Conservation (phyloP, 2,329 filamentous ascomycete species). For the Biscogniauxia marginata region DNA sequence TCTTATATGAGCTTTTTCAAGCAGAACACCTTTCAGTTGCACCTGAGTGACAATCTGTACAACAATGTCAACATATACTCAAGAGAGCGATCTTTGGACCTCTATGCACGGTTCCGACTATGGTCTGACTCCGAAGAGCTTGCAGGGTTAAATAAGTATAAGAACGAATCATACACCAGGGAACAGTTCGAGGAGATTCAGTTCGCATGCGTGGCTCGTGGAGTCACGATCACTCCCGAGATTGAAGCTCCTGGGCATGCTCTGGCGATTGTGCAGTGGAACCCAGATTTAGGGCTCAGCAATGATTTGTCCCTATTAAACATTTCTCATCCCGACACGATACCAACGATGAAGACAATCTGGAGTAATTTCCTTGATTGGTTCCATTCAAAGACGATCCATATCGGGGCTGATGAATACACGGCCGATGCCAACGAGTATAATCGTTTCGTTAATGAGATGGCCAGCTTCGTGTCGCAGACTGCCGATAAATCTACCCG, state of each 20-base stretch:
- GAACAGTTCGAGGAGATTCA: constrained; percentile 53
- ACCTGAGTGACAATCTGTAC: constrained; percentile 56
- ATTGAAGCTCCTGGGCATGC: constrained; percentile 60
- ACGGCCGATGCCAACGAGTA: constrained; percentile 46
- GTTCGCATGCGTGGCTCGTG: constrained; percentile 48
- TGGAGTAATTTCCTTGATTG: constrained; percentile 54
- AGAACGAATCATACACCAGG: constrained; percentile 55
- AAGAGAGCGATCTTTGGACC: constrained; percentile 43
- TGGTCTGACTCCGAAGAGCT: constrained; percentile 48
- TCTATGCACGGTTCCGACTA: constrained; percentile 56
- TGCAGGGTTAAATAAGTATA: constrained; percentile 46
- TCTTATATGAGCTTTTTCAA: constrained; percentile 62
- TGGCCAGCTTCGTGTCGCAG: constrained; percentile 44
- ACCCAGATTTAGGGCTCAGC: constrained; percentile 50
- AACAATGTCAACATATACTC: constrained; percentile 49
- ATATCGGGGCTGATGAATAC: constrained; percentile 58
- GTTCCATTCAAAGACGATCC: constrained; percentile 55
- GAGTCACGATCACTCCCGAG: constrained; percentile 58
- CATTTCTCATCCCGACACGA: constrained; percentile 52
- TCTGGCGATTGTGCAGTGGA: constrained; percentile 58
- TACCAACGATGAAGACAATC: constrained; percentile 51
- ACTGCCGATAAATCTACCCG: constrained; percentile 44
- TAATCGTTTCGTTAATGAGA: constrained; percentile 51
- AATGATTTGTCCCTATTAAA: constrained; percentile 51
- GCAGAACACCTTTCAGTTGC: constrained; percentile 57